Conservation (phyloP, 2,329 filamentous ascomycete genomes). For the Arthrinium phaeospermum region DNA sequence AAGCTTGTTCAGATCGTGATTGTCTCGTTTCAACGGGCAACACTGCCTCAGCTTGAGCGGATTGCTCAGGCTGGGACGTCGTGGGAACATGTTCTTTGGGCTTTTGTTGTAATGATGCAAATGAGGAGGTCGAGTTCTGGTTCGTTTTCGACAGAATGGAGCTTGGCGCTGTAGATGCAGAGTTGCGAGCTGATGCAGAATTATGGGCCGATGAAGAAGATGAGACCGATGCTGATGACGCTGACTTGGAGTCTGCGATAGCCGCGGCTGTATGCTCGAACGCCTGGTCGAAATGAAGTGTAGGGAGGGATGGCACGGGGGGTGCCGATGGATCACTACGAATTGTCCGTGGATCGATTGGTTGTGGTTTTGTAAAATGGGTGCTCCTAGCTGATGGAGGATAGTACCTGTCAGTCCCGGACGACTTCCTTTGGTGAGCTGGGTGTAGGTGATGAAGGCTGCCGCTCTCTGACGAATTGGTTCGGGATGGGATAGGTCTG, state of each 20-base stretch:
- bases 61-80: neutral
- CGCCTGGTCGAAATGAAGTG: neutral
- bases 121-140: conserved; percentile 6
- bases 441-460: conserved; percentile 16
- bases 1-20: neutral
- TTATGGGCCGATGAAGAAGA: conserved; percentile 3
- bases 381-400: conserved; percentile 7
- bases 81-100: neutral
- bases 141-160: conserved; percentile 3
- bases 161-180: conserved; percentile 15
- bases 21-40: neutral
- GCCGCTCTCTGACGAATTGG: conserved; percentile 14
- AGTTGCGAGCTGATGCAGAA: neutral
- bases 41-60: neutral
- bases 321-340: neutral
- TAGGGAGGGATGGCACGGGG: neutral
- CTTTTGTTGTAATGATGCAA: neutral
- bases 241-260: neutral
- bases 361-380: conserved; percentile 1
- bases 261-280: neutral
- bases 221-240: conserved; percentile 13
- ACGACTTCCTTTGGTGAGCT: conserved; percentile 4
- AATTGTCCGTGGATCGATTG: conserved; percentile 9
- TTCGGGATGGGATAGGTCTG: neutral
- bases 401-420: conserved; percentile 7